Conservation (phyloP, 1,139 yeast species). For the Nakaseomyces uthaithaninus region DNA sequence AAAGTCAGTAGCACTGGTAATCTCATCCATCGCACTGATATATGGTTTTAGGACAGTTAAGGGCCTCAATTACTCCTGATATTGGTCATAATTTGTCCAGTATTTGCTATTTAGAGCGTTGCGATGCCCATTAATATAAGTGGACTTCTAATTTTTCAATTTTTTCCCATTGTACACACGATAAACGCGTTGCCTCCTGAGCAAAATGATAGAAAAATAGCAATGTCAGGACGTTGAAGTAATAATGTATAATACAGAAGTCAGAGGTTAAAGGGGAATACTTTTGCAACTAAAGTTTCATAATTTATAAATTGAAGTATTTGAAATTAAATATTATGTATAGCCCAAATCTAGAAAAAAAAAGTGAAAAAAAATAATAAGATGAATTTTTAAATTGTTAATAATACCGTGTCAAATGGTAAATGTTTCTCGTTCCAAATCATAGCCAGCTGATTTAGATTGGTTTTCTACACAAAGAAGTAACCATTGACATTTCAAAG, state of each 20-base stretch:
- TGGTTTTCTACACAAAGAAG: too few relatives aligned
- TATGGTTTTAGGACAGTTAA: too few relatives aligned
- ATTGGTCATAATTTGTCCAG: too few relatives aligned
- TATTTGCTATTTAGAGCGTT: too few relatives aligned
- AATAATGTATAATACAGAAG: too few relatives aligned
- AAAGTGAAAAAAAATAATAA: not conserved
- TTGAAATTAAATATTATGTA: not conserved
- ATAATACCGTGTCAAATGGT: not conserved
- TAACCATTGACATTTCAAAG: too few relatives aligned
- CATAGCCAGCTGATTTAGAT: conserved; percentile 4
- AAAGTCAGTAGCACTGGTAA: conserved; percentile 73
- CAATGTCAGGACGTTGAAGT: not conserved
- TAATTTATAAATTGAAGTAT: too few relatives aligned
- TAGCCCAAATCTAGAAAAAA: not conserved
- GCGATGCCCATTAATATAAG: too few relatives aligned
- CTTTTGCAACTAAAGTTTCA: too few relatives aligned
- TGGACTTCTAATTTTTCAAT: not conserved
- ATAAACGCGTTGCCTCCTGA: conserved; percentile 5
- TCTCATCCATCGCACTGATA: conserved; percentile 22
- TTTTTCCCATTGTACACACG: not conserved
- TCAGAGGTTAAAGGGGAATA: not conserved
- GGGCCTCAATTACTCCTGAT: too few relatives aligned
- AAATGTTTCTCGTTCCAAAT: not conserved
- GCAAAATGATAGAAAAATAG: not conserved
- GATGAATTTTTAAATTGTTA: too few relatives aligned